Evolutionary conservation across 2,329 filamentous ascomycete genomes (phyloP), one percentile per base, ranked within the genome.

Genomic region (Arthrinium puccinioides): DNA sequence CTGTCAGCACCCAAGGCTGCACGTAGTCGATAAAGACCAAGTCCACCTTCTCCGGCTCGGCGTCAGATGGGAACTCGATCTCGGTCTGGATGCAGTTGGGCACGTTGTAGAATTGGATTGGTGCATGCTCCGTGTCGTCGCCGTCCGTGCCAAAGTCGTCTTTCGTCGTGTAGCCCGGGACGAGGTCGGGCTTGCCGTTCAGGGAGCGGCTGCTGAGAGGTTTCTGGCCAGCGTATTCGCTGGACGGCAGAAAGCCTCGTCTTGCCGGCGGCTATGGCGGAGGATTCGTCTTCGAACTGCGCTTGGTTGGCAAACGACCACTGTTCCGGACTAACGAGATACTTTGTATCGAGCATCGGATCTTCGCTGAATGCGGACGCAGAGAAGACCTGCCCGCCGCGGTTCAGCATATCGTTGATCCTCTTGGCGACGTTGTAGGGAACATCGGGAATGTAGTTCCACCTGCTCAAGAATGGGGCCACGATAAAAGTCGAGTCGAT

Each of bases 1-100:
- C 88, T 9, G 83, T 63, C 14, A 94, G 60, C 26, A 97, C 66
- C 74, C 84, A 94, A 9, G 80, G 80, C 60, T 92, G 75, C 24
- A 97, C 80, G 57, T 96, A 98, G 56, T 94, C 88, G 40, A 94
- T 76, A 55, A 94, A 98, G 11, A 96, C 79, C 7, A 98, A 58
- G 57, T 97, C 90, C 1, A 98, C 87, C 1, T 62, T 81, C 36
- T 84, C 76, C 0, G 87, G 85, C 13, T 75, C 66, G 6, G 56
- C 53, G 1, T 61, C 50, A 1, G 54, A 43, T 2, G 80, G 72
- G 49, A 94, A 84, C 2, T 61, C 67, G 47, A 84, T 72, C 40
- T 76, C 63, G 1, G 82, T 67, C 56, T 90, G 83, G 40, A 98
- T 76, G 56, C 81, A 87, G 59, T 96, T 96, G 6, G 92, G 90